These are phyloP conservation scores for Fusarium sp. DNA, from an alignment of 2,329 filamentous ascomycete species.

Conservation along the genomic window DNA sequence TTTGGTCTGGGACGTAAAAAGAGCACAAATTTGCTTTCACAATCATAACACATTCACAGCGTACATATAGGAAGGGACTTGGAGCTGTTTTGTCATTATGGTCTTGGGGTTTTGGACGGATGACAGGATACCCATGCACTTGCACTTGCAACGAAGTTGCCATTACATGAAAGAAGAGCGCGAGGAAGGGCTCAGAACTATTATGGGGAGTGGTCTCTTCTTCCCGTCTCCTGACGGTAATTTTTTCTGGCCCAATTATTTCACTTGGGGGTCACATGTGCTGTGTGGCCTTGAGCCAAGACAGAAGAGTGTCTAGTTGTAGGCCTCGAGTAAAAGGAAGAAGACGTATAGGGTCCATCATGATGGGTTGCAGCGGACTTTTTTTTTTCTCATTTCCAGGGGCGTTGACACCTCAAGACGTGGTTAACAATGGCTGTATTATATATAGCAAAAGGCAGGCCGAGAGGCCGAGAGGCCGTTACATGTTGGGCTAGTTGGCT, in stretches of 20 bases:
- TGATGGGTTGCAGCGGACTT: slow-evolving; percentile 23
- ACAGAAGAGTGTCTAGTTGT: slow-evolving; percentile 8
- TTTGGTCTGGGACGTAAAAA: slow-evolving; percentile 80
- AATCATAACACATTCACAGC: slow-evolving; percentile 28
- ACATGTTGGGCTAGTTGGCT: slow-evolving; percentile 20
- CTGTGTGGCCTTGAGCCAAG: slow-evolving; percentile 6
- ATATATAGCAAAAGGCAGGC: slow-evolving; percentile 29
- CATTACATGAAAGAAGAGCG: slow-evolving; percentile 36
- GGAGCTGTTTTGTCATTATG: slow-evolving; percentile 29
- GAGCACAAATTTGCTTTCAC: slow-evolving; percentile 66
- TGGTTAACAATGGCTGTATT: slow-evolving; percentile 33
- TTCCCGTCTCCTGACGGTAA: slow-evolving; percentile 1
- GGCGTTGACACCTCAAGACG: slow-evolving; percentile 12
- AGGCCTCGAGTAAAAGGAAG: slow-evolving; percentile 17
- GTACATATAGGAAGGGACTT: slow-evolving; percentile 27
- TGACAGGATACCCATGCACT: slow-evolving; percentile 44
- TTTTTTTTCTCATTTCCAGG: slow-evolving; percentile 9
- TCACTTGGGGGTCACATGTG: slow-evolving; percentile 6
- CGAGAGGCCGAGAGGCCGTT: slow-evolving; percentile 11
- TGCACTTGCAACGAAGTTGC: slow-evolving; percentile 26
- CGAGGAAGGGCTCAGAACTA: slow-evolving; percentile 17
- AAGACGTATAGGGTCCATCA: slow-evolving; percentile 21
- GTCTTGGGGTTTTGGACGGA: slow-evolving; percentile 33
- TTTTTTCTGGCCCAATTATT: not conserved
- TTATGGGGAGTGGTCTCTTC: slow-evolving; percentile 5